Conservation (phyloP, 2,329 filamentous ascomycete species). For the Xylaria sp. region DNA sequence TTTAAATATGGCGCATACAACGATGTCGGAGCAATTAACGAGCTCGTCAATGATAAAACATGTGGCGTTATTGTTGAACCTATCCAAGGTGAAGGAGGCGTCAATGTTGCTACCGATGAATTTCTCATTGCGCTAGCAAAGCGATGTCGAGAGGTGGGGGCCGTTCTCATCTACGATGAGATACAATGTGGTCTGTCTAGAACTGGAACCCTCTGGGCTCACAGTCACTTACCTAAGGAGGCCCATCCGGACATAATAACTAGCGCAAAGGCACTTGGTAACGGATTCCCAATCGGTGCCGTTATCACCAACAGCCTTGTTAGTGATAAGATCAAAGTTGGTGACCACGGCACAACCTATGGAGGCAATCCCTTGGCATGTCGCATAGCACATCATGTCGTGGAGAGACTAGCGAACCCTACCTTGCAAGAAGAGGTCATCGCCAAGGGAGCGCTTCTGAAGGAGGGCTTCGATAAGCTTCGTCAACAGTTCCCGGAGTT, state of each 20-base stretch:
- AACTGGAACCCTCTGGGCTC: constrained; percentile 92
- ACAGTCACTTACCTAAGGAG: constrained; percentile 74
- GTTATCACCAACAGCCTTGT: constrained; percentile 72
- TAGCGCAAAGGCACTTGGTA: constrained; percentile 94
- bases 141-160: constrained; percentile 86
- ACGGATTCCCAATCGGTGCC: constrained; percentile 94
- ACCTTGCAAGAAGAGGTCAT: constrained; percentile 76
- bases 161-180: constrained; percentile 93
- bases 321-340: constrained; percentile 71
- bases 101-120: constrained; percentile 83
- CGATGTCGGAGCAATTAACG: constrained; percentile 76
- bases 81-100: constrained; percentile 95
- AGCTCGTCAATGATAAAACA: constrained; percentile 83
- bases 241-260: constrained; percentile 95
- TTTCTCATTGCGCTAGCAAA: constrained; percentile 87
- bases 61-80: constrained; percentile 97
- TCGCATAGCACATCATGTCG: constrained; percentile 86
- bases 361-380: constrained; percentile 91
- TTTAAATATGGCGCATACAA: constrained; percentile 91
- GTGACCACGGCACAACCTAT: constrained; percentile 94
- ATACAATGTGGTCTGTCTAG: constrained; percentile 94
- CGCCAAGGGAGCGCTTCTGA: constrained; percentile 69
- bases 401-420: constrained; percentile 77
- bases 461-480: constrained; percentile 60
- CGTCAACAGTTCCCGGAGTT: constrained; percentile 69